Evolutionary conservation across 495 filamentous ascomycete genomes (phyloP), one percentile per base, ranked within the genome.

Genomic region (Lineolata rhizophorae): DNA sequence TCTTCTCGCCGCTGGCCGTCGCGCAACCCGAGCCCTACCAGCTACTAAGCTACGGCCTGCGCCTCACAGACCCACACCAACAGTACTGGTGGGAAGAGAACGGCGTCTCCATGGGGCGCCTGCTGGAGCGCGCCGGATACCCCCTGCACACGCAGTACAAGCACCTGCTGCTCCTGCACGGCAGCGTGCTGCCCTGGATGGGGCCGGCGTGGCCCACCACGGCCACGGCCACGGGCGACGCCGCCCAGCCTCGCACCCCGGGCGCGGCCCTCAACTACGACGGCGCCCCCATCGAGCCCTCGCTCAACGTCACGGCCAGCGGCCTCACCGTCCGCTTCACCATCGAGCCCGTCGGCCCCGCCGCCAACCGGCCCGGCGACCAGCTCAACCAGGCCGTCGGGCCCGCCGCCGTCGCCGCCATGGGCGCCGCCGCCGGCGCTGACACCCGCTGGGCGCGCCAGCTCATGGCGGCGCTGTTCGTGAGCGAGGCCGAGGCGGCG

Each of bases 261-360:
- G 11, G 3, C 10, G 18, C 31, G 13, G 8, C 16, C n/a, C 18
- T 32, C 18, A 32, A 19, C n/a, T 21, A 32, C 17, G 31, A 32
- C 18, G n/a, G 31, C 2, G 21, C 14, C 12, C 2, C 18, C 17
- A 4, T 32, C 3, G 31, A 32, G 18, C 31, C 18, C 14, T 22
- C n/a, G n/a, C 10, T 32, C 19, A 32, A 22, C 12, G 14, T 32
- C 18, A 10, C 18, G 10, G 8, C 8, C 8, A 18, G 16, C 9
- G 2, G n/a, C 18, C 29, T 31, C 18, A 31, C 6, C 14, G 18
- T 18, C 18, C 29, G 29, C 13, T 31, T 31, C 29, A 31, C 29
- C 13, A 18, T 31, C 6, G 14, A 16, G 13, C 11, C 14, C 6
- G 8, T 13, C 2, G 29, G 14, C 13, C 5, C 18, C 29, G 12